Conservation (phyloP, 2,329 filamentous ascomycete genomes). For the Thermothelomyces thermophilus region DNA sequence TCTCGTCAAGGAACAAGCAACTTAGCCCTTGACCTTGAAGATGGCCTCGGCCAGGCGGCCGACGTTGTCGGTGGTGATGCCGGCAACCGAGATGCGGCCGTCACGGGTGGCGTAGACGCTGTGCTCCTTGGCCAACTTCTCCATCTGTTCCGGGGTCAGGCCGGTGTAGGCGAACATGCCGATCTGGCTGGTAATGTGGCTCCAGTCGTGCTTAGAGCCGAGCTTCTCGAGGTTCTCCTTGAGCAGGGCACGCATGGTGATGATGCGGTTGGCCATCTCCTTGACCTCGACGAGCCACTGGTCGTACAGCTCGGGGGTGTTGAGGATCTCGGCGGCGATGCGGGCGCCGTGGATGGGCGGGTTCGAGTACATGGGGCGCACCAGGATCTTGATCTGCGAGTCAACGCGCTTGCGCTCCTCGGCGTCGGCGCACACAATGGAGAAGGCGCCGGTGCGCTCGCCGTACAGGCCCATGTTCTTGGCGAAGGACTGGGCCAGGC, state of each 20-base stretch:
- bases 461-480: constrained; percentile 99
- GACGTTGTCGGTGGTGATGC: constrained; percentile 74
- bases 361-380: constrained; percentile 97
- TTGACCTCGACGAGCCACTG: constrained; percentile 97
- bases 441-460: constrained; percentile 96
- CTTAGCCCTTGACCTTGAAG: constrained; percentile 70
- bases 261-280: constrained; percentile 98
- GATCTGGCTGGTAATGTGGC: constrained; percentile 97
- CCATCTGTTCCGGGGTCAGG: constrained; percentile 85
- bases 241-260: constrained; percentile 91
- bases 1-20: not conserved
- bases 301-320: constrained; percentile 74
- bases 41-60: constrained; percentile 76
- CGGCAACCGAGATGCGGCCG: constrained; percentile 77
- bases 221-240: constrained; percentile 93
- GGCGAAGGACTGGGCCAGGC: constrained; percentile 88
- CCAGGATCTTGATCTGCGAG: constrained; percentile 96
- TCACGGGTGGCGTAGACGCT: constrained; percentile 97
- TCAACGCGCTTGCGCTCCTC: constrained; percentile 95
- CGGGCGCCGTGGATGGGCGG: constrained; percentile 94
- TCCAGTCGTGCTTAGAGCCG: constrained; percentile 96
- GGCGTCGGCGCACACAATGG: constrained; percentile 73
- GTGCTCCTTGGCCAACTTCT: constrained; percentile 83
- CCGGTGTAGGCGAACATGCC: constrained; percentile 99
- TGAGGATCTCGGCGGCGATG: constrained; percentile 87